phyloP scores from a whole-genome alignment of 2,329 filamentous ascomycete genomes.

The Microthyrium microscopicum region DNA sequence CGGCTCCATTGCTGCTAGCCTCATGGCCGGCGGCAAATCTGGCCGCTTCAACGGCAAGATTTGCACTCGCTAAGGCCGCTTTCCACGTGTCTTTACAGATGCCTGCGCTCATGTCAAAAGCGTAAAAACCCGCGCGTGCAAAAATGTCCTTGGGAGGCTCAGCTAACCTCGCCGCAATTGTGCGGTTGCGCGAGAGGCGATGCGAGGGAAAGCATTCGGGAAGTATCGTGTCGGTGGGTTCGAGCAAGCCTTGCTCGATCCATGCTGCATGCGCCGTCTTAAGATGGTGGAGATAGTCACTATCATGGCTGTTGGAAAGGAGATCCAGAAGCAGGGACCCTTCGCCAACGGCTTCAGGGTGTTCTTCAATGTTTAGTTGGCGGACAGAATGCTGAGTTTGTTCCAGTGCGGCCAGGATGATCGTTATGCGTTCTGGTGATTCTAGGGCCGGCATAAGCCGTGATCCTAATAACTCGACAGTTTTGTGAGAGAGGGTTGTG shows the following conservation, averaged over 20 bases:
- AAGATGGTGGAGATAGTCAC: conserved; percentile 4
- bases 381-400: conserved; percentile 5
- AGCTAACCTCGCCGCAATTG: too few relatives aligned
- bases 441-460: conserved; percentile 6
- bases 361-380: not conserved
- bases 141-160: conserved; percentile 10
- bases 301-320: conserved; percentile 1
- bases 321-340: not conserved
- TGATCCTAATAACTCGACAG: conserved; percentile 5
- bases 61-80: conserved; percentile 11
- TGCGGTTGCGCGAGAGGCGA: too few relatives aligned
- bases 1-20: too few relatives aligned
- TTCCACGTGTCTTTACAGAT: conserved; percentile 11
- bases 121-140: conserved; percentile 12
- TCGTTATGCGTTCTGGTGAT: conserved; percentile 6
- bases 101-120: conserved; percentile 14
- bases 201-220: conserved; percentile 15
- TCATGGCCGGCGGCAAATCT: not conserved
- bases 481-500: conserved; percentile 4
- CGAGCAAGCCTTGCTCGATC: conserved; percentile 9
- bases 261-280: not conserved
- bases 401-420: conserved; percentile 3
- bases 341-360: not conserved
- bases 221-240: conserved; percentile 10
- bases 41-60: conserved; percentile 11